Evolutionary conservation across 179 eudicot genomes (phyloP).

Genomic region (Beta macrorhiza): DNA sequence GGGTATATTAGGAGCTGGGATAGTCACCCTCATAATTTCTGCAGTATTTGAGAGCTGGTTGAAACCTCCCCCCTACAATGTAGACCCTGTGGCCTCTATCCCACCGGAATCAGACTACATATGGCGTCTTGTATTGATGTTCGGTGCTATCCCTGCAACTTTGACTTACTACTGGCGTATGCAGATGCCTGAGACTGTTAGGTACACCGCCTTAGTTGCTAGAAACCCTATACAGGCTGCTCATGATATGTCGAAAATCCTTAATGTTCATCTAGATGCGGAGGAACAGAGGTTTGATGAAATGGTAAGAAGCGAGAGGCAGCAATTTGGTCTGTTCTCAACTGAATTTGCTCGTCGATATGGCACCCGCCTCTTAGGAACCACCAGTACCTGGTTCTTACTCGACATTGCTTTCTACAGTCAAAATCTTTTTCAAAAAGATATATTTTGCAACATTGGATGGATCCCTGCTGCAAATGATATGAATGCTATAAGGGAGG

Average conservation of each 20-base stretch:
- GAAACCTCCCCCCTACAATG: constrained; percentile 29
- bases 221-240: constrained; percentile 50
- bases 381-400: constrained; percentile 39
- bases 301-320: neutral
- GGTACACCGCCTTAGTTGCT: constrained; percentile 52
- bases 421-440: constrained; percentile 41
- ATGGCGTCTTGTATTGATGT: constrained; percentile 49
- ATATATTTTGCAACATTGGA: constrained; percentile 26
- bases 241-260: constrained; percentile 43
- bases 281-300: constrained; percentile 29
- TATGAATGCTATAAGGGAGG: constrained; percentile 38
- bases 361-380: constrained; percentile 30
- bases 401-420: constrained; percentile 40
- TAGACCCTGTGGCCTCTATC: constrained; percentile 12
- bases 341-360: constrained; percentile 19
- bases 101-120: constrained; percentile 36
- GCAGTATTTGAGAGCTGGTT: constrained; percentile 26
- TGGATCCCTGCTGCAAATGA: constrained; percentile 28
- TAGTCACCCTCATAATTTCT: constrained; percentile 34
- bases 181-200: constrained; percentile 61
- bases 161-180: constrained; percentile 53
- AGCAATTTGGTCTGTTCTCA: constrained; percentile 31
- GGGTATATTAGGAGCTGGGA: constrained; percentile 42
- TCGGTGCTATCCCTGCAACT: constrained; percentile 47
- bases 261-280: constrained; percentile 26